These are phyloP conservation scores for Reutealis trisperma DNA, from an alignment of 345 rosid species.

Conservation along the genomic window DNA sequence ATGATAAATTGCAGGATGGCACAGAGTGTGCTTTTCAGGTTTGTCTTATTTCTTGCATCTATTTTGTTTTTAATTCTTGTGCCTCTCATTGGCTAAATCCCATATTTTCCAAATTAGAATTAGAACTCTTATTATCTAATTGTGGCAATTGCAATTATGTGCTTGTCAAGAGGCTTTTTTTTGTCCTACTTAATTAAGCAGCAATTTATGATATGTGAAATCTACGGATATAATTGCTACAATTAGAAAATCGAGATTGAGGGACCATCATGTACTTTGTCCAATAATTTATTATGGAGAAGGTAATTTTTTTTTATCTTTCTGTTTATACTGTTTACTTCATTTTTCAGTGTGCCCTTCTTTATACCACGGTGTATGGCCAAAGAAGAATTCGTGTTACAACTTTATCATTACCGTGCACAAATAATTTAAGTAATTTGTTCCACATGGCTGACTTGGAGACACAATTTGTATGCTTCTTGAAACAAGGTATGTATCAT, in stretches of 20 bases:
- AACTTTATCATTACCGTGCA: constrained; percentile 89
- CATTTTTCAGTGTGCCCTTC: constrained; percentile 82
- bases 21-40: constrained; percentile 97
- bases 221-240: background rate
- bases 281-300: background rate
- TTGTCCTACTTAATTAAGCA: background rate
- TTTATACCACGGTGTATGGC: constrained; percentile 87
- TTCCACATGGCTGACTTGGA: constrained; percentile 96
- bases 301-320: background rate
- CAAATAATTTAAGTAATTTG: constrained; percentile 79
- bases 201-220: background rate
- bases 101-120: too few species aligned
- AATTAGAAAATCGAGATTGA: background rate
- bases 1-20: constrained; percentile 93
- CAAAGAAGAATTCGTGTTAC: constrained; percentile 95
- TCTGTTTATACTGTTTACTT: constrained; percentile 19
- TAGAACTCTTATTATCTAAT: background rate
- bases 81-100: background rate
- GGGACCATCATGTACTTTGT: background rate
- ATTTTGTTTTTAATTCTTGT: background rate
- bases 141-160: constrained; percentile 6
- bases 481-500: constrained; percentile 76
- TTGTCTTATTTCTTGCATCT: constrained; percentile 4
- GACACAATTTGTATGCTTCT: constrained; percentile 86
- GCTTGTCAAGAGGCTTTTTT: background rate